Percentiles rank a stretch among this genome's conserved stretches.
phyloP scores from a whole-genome alignment of 2,329 filamentous ascomycete species.

The Knufia fluminis region DNA sequence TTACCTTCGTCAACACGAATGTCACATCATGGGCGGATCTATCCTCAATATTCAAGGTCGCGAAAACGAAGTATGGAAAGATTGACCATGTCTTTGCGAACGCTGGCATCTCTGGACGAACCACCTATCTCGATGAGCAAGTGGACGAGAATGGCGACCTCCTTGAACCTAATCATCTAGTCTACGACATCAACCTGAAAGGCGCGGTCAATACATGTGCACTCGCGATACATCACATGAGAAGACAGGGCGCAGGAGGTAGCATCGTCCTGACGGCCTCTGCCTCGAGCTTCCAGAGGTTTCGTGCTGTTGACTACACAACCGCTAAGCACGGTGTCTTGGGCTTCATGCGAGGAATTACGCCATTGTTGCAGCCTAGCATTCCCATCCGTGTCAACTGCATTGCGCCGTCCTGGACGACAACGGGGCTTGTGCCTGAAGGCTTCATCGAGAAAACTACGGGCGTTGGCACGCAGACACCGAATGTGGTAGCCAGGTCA shows the following conservation, averaged over 20 bases:
- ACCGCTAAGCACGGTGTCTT: slow-evolving; percentile 44
- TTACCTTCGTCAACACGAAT: slow-evolving; percentile 6
- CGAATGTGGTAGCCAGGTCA: slow-evolving; percentile 41
- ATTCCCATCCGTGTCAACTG: slow-evolving; percentile 48
- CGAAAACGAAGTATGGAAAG: slow-evolving; percentile 32
- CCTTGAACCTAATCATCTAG: slow-evolving; percentile 34
- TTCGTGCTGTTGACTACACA: slow-evolving; percentile 44
- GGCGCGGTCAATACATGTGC: slow-evolving; percentile 43
- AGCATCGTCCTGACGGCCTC: slow-evolving; percentile 49
- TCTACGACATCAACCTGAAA: slow-evolving; percentile 44
- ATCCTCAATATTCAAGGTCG: slow-evolving; percentile 9
- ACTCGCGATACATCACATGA: slow-evolving; percentile 44
- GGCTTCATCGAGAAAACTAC: slow-evolving; percentile 30
- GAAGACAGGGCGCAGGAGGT: slow-evolving; percentile 34
- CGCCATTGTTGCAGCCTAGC: slow-evolving; percentile 27
- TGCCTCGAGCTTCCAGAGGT: slow-evolving; percentile 41
- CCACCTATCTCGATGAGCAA: slow-evolving; percentile 40
- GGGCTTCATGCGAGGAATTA: slow-evolving; percentile 43
- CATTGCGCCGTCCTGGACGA: slow-evolving; percentile 48
- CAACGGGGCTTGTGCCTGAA: slow-evolving; percentile 36
- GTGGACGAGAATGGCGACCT: slow-evolving; percentile 43
- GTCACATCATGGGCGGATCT: slow-evolving; percentile 7
- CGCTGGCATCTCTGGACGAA: slow-evolving; percentile 43
- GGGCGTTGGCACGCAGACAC: slow-evolving; percentile 37
- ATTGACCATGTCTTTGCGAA: slow-evolving; percentile 45